Base-by-base conservation (phyloP, 306 rosid species). In the Vicia faba region DNA sequence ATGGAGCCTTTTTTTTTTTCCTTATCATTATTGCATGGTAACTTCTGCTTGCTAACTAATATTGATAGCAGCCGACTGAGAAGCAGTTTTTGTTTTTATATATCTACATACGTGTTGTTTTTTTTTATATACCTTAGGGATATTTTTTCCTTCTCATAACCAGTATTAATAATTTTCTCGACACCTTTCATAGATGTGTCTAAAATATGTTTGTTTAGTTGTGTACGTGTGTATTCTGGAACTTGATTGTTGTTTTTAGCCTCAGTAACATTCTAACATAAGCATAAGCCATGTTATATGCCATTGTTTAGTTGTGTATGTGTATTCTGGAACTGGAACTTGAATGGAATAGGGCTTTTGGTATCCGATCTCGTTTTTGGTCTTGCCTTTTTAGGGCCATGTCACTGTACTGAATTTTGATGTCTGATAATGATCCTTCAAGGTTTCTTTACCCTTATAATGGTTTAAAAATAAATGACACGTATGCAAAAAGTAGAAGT, bases 211-310 rank as follows among this genome's bases (percentile, higher is more conserved):
- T 9, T 58, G 5, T 55, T 54, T 53, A 54, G 38, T 6, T 57
- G 58, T 15, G 44, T 61, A 55, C 5, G 6, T 20, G 49, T 60
- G n/a, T n/a, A 19, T 50, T 72, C 53, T 66, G 45, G 61, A 66
- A 8, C 33, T 72, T 66, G 57, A 7, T 8, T n/a, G 65, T 59
- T 44, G 49, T 50, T 41, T 59, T 31, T 68, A 29, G 61, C 31
- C 33, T 43, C 39, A 55, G 16, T 61, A 44, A 60, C 41, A 8
- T 23, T 66, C 38, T 53, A 16, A 14, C 23, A 41, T 19, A 53
- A 48, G 50, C 64, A 38, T 54, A 44, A 1, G 0, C 3, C 65
- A 58, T 69, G 79, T 29, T 31, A 31, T 31, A 31, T 31, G 36
- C 8, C 8, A 31, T 31, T 31, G 36, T 31, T 31, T 31, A 31